phyloP scores from a whole-genome alignment of 1,284 basidiomycete genomes.

The Pulveroboletus sp. region DNA sequence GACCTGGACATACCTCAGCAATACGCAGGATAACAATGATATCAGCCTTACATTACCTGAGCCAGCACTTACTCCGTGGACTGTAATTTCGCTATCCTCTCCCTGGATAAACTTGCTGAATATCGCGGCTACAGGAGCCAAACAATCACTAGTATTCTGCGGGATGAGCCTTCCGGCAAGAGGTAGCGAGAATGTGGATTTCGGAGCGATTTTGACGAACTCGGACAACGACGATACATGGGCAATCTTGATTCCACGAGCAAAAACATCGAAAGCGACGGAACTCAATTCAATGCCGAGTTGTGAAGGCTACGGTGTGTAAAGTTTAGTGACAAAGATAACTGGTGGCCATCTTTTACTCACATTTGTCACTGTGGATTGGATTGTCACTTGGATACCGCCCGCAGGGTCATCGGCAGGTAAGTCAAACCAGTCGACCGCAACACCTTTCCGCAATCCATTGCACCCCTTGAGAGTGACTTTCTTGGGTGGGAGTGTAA shows the following conservation, averaged over 20 bases:
- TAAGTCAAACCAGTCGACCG: slow-evolving; percentile 68
- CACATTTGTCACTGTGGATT: slow-evolving; percentile 62
- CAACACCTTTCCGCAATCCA: slow-evolving; percentile 60
- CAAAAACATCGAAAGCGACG: slow-evolving; percentile 60
- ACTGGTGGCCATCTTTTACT: slow-evolving; percentile 18
- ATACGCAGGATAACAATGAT: not conserved
- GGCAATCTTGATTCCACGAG: slow-evolving; percentile 54
- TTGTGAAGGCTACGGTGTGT: slow-evolving; percentile 57
- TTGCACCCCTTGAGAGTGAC: slow-evolving; percentile 74
- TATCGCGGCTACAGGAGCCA: slow-evolving; percentile 60
- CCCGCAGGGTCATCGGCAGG: slow-evolving; percentile 72
- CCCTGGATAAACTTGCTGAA: slow-evolving; percentile 78
- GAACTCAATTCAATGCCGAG: slow-evolving; percentile 68
- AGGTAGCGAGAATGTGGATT: slow-evolving; percentile 50
- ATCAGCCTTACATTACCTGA: slow-evolving; percentile 47
- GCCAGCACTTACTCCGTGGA: slow-evolving; percentile 64
- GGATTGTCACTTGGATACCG: slow-evolving; percentile 68
- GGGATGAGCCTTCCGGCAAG: slow-evolving; percentile 65
- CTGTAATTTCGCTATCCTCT: slow-evolving; percentile 55
- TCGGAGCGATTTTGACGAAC: slow-evolving; percentile 58
- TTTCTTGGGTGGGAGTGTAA: slow-evolving; percentile 54
- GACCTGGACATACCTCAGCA: slow-evolving; percentile 40
- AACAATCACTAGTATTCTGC: slow-evolving; percentile 50
- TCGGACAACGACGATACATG: slow-evolving; percentile 48
- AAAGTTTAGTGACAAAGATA: not conserved